Base-by-base conservation (phyloP, 345 rosid species). In the Clausena lansium region DNA sequence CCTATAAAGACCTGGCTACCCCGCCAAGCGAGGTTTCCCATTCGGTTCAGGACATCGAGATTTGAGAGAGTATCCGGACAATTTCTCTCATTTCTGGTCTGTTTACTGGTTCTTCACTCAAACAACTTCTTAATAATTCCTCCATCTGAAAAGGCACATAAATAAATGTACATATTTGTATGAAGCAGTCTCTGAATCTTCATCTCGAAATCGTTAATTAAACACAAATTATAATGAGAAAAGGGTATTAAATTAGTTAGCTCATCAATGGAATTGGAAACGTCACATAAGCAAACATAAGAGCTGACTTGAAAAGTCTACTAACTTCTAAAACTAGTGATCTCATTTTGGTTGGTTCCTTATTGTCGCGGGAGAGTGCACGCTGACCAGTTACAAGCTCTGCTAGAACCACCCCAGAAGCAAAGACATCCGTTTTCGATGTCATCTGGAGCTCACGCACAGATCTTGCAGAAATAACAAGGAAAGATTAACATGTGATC, bases 391-490 rank as follows among this genome's bases (percentile, higher is more conserved):
- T 86, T 79, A 81, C 61, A 63, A 86, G 88, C 85, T 79, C 86
- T 14, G 85, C 82, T 36, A 83, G 79, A 27, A 81, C 85, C 75
- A 83, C 88, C 72, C 86, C 86, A 25, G 83, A 83, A 24, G 88
- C 85, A 71, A 79, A 83, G 33, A 86, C 85, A 75, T 83, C 85
- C 62, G 78, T 75, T 80, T 79, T 86, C 2, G 84, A 70, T 41
- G 85, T 83, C 80, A 81, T 72, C 30, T 81, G 83, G 19, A 83
- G 83, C 62, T 76, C 86, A 11, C 78, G 76, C 20, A 79, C 84
- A 20, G 74, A 70, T 77, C 86, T 83, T 64, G 72, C 50, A n/a
- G 14, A 68, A 76, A 59, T 38, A 22, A 8, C 59, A 54, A 22
- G 30, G 59, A 67, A 19, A 67, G 33, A 55, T 70, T 58, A 66